Evolutionary conservation across 192 early-diverging fungal genomes (phyloP).

Genomic region (Allomyces macrogynus): DNA sequence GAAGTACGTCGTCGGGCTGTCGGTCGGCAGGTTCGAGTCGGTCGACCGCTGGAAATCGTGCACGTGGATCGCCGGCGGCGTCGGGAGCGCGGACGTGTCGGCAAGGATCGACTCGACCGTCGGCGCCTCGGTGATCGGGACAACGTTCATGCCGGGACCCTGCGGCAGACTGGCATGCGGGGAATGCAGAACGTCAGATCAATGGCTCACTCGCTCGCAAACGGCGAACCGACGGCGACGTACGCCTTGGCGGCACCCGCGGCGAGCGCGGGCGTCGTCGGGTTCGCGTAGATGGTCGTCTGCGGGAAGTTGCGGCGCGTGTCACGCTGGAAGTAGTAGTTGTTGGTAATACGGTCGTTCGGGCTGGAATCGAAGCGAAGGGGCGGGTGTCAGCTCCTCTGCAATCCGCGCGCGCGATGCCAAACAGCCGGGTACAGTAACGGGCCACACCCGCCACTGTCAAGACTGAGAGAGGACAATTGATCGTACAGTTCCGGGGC

Average conservation of each 20-base stretch:
- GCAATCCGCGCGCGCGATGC: too few species aligned
- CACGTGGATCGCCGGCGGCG: background rate
- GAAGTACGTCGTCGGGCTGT: background rate
- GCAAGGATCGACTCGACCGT: background rate
- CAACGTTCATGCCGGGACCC: background rate
- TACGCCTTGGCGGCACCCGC: background rate
- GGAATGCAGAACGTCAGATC: background rate
- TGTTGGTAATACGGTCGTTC: constrained; percentile 35
- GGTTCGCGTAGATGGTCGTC: constrained; percentile 45
- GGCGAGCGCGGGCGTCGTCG: too few species aligned
- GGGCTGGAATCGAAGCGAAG: background rate
- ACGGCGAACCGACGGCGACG: background rate
- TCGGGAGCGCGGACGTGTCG: background rate
- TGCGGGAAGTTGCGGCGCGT: constrained; percentile 77
- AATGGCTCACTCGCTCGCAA: background rate
- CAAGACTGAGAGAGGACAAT: too few species aligned
- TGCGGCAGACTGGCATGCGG: background rate
- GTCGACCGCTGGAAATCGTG: background rate
- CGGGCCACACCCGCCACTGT: too few species aligned
- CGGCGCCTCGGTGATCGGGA: background rate
- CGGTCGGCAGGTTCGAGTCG: background rate
- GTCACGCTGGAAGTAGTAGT: constrained; percentile 83
- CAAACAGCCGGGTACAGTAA: too few species aligned
- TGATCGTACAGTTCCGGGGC: background rate
- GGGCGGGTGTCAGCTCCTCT: too few species aligned